Base-by-base conservation (phyloP, 345 rosid genomes). In the Cardiospermum halicacabum region DNA sequence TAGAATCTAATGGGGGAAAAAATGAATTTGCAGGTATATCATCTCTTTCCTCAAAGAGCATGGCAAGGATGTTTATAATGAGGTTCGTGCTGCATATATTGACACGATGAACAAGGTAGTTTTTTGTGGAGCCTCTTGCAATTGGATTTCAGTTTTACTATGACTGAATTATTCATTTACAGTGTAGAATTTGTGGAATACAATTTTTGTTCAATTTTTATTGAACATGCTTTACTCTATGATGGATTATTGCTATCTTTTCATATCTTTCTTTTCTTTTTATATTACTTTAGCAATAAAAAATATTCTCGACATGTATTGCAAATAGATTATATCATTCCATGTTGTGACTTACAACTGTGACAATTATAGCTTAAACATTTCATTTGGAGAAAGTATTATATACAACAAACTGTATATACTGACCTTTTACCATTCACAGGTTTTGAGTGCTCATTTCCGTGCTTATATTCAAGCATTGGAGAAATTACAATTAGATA, bases 61-160 rank as follows among this genome's bases (percentile, higher is more conserved):
- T 72, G 96, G 93, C 71, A 91, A 80, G 78, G 97, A 94, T 75
- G 84, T 94, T 32, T 87, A 87, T 78, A 57, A 34, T 70, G 96
- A 94, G 74, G 96, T 94, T 64, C 93, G 96, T 71, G 91, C 81
- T 71, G 96, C 99, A 10, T 94, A 94, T 64, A 67, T 87, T 22
- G 97, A 91, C 81, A 94, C 99, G 68, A 87, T 94, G 99, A 94
- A 94, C 79, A 89, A 91, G 99, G 99, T 94, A 67, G 69, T n/a
- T 65, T 61, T 40, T 56, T 53, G n/a, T 34, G 21, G 50, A 78
- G 36, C 57, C 47, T 42, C 26, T 28, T 54, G 19, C 8, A 2
- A 61, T 42, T 27, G 27, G 39, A 34, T 53, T 37, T 21, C 22
- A 18, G 26, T 26, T 65, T 62, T 53, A 11, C 37, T 3, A 11